These are phyloP conservation scores for Coprinopsis strossmayeri DNA, from an alignment of 768 basidiomycete species.

Conservation along the genomic window DNA sequence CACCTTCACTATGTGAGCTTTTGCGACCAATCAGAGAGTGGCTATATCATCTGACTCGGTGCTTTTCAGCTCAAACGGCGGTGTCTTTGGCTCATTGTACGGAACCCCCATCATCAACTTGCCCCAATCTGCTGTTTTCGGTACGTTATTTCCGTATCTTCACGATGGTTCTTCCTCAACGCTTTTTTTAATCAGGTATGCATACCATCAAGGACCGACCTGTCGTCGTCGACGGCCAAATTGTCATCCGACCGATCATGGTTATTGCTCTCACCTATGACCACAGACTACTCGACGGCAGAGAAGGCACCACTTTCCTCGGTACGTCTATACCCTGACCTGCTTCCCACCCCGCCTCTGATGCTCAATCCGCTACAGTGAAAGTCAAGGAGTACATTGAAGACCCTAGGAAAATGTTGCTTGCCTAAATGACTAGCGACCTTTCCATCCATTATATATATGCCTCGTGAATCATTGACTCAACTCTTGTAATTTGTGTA, in stretches of 20 bases:
- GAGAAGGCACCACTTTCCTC: constrained; percentile 97
- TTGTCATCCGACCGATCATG: constrained; percentile 97
- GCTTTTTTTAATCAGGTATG: too few relatives aligned
- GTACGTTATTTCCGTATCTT: too few relatives aligned
- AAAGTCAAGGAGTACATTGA: constrained; percentile 92
- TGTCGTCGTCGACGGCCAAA: constrained; percentile 89
- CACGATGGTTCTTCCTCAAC: too few relatives aligned
- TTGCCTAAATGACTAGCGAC: constrained; percentile 25
- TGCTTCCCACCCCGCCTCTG: not conserved
- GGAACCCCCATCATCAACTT: constrained; percentile 99
- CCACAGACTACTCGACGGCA: constrained; percentile 90
- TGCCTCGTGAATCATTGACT: not conserved
- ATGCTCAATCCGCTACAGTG: constrained; percentile 36
- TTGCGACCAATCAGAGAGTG: not conserved
- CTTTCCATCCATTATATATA: not conserved
- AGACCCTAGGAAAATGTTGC: constrained; percentile 89
- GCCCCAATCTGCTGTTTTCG: constrained; percentile 91
- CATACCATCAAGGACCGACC: constrained; percentile 90
- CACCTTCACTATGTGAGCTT: constrained; percentile 91
- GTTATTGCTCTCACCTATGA: constrained; percentile 91
- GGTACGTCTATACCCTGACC: constrained; percentile 50
- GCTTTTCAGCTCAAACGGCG: constrained; percentile 81
- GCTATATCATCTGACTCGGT: constrained; percentile 1
- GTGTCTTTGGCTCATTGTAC: constrained; percentile 94
- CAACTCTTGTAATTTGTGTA: not conserved